These are phyloP conservation scores for Vitis rotundifolia DNA, from an alignment of 164 flowering plant species.

Conservation along the genomic window DNA sequence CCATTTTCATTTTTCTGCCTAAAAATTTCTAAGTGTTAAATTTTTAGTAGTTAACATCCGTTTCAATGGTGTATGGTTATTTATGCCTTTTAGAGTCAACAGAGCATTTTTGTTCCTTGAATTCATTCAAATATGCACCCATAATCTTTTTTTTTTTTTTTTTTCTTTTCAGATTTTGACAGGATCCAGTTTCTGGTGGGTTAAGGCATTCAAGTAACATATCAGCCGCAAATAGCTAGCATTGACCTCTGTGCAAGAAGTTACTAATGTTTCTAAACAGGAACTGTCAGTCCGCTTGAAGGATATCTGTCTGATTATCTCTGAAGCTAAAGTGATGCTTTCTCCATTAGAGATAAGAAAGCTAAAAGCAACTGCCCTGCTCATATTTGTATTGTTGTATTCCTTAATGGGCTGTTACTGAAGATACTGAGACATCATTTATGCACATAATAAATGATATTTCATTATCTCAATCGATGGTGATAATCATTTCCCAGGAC, in stretches of 20 bases:
- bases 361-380: neutral
- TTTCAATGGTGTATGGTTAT: neutral
- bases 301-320: neutral
- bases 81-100: neutral
- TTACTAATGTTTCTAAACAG: neutral
- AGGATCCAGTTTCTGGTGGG: neutral
- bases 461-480: neutral
- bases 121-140: neutral
- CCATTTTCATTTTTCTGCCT: too few species aligned
- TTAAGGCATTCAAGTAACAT: neutral
- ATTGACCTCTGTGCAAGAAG: neutral
- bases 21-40: neutral
- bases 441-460: neutral
- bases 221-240: neutral
- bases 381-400: neutral
- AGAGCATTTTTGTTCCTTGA: neutral
- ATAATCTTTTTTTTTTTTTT: neutral
- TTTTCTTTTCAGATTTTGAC: neutral
- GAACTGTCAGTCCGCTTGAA: neutral
- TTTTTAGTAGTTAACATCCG: neutral
- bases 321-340: neutral
- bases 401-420: neutral
- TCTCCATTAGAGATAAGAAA: neutral
- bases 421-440: neutral
- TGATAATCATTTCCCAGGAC: neutral